Base-by-base conservation (phyloP, 495 filamentous ascomycete species). In the Daldinia decipiens region DNA sequence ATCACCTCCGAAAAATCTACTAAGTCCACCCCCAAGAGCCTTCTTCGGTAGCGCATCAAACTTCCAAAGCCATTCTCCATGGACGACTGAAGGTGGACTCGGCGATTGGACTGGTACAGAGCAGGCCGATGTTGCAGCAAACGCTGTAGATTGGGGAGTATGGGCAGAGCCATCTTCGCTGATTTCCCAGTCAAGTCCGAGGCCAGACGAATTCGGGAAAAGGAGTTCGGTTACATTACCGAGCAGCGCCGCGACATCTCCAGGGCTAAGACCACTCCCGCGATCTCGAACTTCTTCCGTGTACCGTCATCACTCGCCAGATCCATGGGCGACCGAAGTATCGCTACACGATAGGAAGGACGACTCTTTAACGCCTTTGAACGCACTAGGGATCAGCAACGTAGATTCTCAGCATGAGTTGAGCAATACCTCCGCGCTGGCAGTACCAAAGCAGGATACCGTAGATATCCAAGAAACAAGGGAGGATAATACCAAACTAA, bases 231-330 rank as follows among this genome's bases (percentile, higher is more conserved):
- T 83, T 27, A 77, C 81, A 8, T 81, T 79, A 76, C 80, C 82
- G 3, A 79, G 75, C 1, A 83, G 70, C 63, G 73, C 70, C 34
- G 74, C 73, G n/a, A 66, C 77, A 15, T 79, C 77, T 8, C 75
- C 77, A 8, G 69, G 62, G 21, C 50, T 79, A 6, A 64, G 63
- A 34, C 59, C 71, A 12, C 63, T 73, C 12, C 66, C 75, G 5
- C 77, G 75, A 67, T 82, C 65, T 73, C 82, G 39, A 70, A 74
- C 36, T 38, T 77, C 70, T 24, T 79, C 78, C 12, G 38, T 75
- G n/a, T 61, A 80, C 19, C 83, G 82, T 69, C 79, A 82, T 21
- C 79, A 78, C n/a, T 86, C 84, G 4, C 82, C 82, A n/a, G 84
- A 87, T 74, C 84, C 84, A 2, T 87, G 84, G 84, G 77, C 79